phyloP scores from a whole-genome alignment of 2,329 filamentous ascomycete species.

The Aphanocladium album region DNA sequence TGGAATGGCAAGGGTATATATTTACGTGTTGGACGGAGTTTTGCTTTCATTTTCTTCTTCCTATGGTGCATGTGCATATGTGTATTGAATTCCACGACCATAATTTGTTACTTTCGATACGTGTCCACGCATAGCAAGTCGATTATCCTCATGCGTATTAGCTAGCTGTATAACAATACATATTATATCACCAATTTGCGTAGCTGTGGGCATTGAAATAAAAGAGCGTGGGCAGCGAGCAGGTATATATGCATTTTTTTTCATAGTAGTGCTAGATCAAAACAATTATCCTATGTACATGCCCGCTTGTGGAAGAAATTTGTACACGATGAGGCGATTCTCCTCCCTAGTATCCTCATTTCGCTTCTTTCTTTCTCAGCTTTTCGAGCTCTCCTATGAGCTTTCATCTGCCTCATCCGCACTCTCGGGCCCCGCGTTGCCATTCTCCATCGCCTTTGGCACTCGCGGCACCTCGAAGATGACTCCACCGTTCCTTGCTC shows the following conservation, averaged over 20 bases:
- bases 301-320: background rate
- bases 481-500: constrained; percentile 75
- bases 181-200: too few species aligned
- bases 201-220: background rate
- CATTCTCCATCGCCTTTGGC: background rate
- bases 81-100: too few species aligned
- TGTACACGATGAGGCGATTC: background rate
- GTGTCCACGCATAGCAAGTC: too few species aligned
- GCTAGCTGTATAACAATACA: too few species aligned
- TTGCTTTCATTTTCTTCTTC: too few species aligned
- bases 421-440: constrained; percentile 28
- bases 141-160: too few species aligned
- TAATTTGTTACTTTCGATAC: too few species aligned
- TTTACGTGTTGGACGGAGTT: too few species aligned
- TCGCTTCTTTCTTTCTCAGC: too few species aligned
- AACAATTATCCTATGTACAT: background rate
- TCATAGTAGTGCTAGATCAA: background rate
- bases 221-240: background rate
- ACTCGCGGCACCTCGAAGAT: constrained; percentile 72
- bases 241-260: background rate
- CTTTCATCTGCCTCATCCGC: constrained; percentile 23
- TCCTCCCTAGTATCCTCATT: background rate
- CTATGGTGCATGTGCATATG: too few species aligned
- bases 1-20: too few species aligned
- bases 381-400: background rate